A percentile compares a stretch with the other conserved stretches of the same genome.
These are phyloP conservation scores for Psilocybe cubensis DNA, from an alignment of 768 basidiomycete species.

Conservation along the genomic window DNA sequence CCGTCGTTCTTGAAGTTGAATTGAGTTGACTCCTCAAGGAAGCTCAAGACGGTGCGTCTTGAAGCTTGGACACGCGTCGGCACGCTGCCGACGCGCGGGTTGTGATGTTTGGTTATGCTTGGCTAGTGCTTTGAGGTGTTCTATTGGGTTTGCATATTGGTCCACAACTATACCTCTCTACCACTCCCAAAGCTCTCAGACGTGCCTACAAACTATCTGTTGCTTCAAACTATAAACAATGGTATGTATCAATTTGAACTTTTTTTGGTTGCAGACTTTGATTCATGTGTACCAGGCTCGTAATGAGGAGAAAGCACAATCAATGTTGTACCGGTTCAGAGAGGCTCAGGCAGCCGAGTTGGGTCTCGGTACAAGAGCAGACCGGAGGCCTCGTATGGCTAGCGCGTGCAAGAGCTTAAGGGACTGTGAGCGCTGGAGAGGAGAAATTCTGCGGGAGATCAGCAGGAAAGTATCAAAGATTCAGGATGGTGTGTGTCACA, in stretches of 20 bases:
- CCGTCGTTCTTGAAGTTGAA: no score
- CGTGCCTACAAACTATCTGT: neutral
- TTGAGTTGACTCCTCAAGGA: no score
- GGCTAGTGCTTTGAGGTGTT: neutral
- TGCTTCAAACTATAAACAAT: neutral
- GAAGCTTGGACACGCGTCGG: no score
- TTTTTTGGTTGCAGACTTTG: no score
- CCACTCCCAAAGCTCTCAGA: neutral
- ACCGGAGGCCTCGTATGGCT: slow-evolving; percentile 92
- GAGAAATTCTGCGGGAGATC: slow-evolving; percentile 93
- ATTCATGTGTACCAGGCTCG: slow-evolving; percentile 64
- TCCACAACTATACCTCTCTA: neutral
- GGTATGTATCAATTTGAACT: neutral
- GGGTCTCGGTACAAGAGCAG: slow-evolving; percentile 82
- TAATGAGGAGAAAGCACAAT: slow-evolving; percentile 98
- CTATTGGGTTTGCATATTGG: neutral
- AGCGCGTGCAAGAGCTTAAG: slow-evolving; percentile 88
- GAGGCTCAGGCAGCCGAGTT: slow-evolving; percentile 97
- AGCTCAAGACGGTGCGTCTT: no score
- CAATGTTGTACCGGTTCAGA: slow-evolving; percentile 93
- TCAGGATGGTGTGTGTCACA: slow-evolving; percentile 75
- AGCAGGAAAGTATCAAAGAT: slow-evolving; percentile 98
- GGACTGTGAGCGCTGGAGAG: slow-evolving; percentile 95
- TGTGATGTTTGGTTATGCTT: slow-evolving; percentile 1
- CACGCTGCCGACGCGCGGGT: neutral